A percentile compares a stretch with the other conserved stretches of the same genome.
phyloP scores from a whole-genome alignment of 306 rosid species.

The Dalbergia oliveri region DNA sequence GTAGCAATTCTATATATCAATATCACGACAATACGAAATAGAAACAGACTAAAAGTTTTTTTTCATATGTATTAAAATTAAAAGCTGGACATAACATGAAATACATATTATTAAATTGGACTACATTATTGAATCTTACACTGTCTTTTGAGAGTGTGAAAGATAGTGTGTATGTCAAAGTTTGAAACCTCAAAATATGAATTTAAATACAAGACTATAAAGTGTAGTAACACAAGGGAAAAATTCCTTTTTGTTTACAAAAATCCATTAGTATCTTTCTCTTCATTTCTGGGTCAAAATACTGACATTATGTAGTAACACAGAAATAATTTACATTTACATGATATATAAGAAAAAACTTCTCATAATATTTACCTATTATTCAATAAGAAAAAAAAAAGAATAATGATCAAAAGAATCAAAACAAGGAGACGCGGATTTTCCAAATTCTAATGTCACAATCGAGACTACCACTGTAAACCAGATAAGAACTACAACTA shows the following conservation, averaged over 20 bases:
- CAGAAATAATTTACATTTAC: too few relatives aligned
- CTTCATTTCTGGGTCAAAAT: background rate
- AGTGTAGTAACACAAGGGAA: too few relatives aligned
- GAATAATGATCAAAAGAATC: background rate
- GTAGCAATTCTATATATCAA: background rate
- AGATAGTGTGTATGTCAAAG: too few relatives aligned
- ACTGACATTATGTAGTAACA: too few relatives aligned
- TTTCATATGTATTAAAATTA: too few relatives aligned
- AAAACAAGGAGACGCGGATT: constrained; percentile 47
- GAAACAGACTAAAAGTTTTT: background rate
- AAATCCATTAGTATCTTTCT: background rate
- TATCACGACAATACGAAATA: constrained; percentile 12
- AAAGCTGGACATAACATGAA: too few relatives aligned
- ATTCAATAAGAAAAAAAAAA: too few relatives aligned
- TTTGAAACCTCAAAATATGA: too few relatives aligned
- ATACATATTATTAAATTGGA: too few relatives aligned
- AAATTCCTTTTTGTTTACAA: background rate
- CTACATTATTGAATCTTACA: too few relatives aligned
- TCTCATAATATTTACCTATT: background rate
- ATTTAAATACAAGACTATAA: too few relatives aligned
- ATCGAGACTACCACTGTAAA: constrained; percentile 75
- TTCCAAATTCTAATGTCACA: constrained; percentile 72
- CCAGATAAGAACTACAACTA: constrained; percentile 48
- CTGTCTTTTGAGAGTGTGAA: too few relatives aligned
- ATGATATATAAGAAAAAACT: background rate